These are phyloP conservation scores for Hortiboletus campestris DNA, from an alignment of 768 basidiomycete genomes.

Conservation along the genomic window DNA sequence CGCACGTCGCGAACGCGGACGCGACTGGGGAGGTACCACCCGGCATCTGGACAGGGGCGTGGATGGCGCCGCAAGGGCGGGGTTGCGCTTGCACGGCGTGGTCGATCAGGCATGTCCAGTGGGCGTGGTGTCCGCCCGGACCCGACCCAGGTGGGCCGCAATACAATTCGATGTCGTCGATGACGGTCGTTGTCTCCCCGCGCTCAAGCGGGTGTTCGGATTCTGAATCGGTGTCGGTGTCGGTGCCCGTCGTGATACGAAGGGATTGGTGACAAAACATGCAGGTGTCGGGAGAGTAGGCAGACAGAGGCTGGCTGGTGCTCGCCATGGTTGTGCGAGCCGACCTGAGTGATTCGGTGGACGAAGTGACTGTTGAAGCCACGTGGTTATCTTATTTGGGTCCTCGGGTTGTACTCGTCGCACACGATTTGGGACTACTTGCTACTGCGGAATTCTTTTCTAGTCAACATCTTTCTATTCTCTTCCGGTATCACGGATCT, in stretches of 20 bases:
- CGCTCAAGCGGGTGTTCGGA: background rate
- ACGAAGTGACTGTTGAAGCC: background rate
- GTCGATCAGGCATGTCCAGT: conserved; percentile 29
- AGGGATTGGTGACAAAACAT: conserved; percentile 24
- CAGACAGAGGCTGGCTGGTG: background rate
- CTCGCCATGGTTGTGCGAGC: conserved; percentile 1
- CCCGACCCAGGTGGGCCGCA: conserved; percentile 21
- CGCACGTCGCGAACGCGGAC: conserved; percentile 7
- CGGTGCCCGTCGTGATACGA: conserved; percentile 5
- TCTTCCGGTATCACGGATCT: background rate
- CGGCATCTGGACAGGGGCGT: background rate
- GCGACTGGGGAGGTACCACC: background rate
- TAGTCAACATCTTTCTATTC: background rate
- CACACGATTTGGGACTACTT: background rate
- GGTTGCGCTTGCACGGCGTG: conserved; percentile 3
- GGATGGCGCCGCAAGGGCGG: background rate
- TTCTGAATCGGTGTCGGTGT: conserved; percentile 7
- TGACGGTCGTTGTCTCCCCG: conserved; percentile 7
- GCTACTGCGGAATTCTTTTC: background rate
- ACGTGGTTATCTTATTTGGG: conserved; percentile 11
- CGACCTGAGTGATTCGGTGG: background rate
- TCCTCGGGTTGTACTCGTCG: background rate
- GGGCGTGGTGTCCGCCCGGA: conserved; percentile 24
- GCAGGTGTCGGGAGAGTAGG: conserved; percentile 24
- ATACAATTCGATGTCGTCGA: conserved; percentile 26